phyloP scores from a whole-genome alignment of 129 eudicot genomes.

The carrot (Daucus carota) region DNA sequence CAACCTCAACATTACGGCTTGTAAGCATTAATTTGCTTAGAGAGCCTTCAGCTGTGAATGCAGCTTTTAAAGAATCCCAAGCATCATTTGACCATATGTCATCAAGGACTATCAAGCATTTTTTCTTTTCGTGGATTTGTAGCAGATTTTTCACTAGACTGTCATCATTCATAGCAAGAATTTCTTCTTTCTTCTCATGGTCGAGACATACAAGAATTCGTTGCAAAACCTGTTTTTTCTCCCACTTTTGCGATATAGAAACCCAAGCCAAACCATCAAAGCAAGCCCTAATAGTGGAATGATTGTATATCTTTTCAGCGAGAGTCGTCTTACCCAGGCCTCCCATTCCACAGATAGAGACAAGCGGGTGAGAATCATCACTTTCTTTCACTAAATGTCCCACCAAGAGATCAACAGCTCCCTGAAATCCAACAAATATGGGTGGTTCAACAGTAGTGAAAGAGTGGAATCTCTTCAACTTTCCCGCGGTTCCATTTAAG shows the following conservation, averaged over 20 bases:
- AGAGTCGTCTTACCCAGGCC: slow-evolving; percentile 1
- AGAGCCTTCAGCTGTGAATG: not conserved
- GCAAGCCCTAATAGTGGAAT: not conserved
- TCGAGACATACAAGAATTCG: not conserved
- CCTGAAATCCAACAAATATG: not conserved
- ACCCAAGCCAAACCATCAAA: not conserved
- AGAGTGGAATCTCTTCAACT: not conserved
- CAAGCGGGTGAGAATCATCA: not conserved
- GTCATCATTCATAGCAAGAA: not conserved
- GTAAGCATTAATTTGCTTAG: not conserved
- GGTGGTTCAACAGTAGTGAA: not conserved
- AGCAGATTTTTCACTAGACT: not conserved
- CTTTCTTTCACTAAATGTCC: not conserved
- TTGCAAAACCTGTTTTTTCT: not conserved
- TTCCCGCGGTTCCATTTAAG: not conserved
- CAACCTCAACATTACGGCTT: not conserved
- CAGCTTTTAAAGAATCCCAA: not conserved
- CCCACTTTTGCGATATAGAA: not conserved
- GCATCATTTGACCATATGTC: not conserved
- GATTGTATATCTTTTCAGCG: not conserved
- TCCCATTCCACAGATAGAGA: slow-evolving; percentile 4
- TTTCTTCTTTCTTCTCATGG: not conserved
- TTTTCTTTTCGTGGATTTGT: not conserved
- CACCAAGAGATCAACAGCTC: not conserved
- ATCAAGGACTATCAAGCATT: not conserved